Percentiles rank a stretch among this genome's conserved stretches.
Conservation (phyloP, 495 filamentous ascomycete genomes). For the Podospora anserina region DNA sequence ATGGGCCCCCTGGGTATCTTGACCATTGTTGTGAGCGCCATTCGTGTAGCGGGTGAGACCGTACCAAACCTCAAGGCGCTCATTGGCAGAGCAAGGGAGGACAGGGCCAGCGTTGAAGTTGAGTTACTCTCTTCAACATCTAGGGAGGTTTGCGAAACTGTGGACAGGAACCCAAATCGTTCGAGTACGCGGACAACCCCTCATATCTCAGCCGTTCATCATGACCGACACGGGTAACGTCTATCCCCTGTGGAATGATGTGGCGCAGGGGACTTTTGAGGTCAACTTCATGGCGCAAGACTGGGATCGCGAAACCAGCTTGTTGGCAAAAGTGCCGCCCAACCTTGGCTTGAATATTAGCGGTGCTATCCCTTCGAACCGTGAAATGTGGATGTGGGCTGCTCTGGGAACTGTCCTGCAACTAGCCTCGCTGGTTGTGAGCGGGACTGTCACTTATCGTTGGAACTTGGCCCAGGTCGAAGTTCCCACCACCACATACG, state of each 20-base stretch:
- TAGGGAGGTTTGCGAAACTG: constrained; percentile 36
- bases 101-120: constrained; percentile 26
- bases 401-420: background rate
- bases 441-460: background rate
- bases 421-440: background rate
- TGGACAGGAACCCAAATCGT: constrained; percentile 37
- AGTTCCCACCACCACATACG: background rate
- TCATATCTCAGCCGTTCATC: background rate
- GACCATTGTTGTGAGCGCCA: constrained; percentile 51
- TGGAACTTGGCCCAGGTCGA: background rate
- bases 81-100: constrained; percentile 44
- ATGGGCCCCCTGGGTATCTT: constrained; percentile 54
- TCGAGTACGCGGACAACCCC: background rate
- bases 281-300: background rate
- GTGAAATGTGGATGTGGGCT: background rate
- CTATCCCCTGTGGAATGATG: background rate
- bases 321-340: background rate
- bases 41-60: constrained; percentile 45
- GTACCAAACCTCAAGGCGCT: constrained; percentile 46
- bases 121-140: constrained; percentile 38
- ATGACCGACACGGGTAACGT: background rate
- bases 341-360: background rate
- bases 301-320: background rate
- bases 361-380: background rate
- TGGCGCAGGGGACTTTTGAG: background rate